Evolutionary conservation across 169 alveolate genomes (phyloP).

Genomic region (Plasmodium berghei): DNA sequence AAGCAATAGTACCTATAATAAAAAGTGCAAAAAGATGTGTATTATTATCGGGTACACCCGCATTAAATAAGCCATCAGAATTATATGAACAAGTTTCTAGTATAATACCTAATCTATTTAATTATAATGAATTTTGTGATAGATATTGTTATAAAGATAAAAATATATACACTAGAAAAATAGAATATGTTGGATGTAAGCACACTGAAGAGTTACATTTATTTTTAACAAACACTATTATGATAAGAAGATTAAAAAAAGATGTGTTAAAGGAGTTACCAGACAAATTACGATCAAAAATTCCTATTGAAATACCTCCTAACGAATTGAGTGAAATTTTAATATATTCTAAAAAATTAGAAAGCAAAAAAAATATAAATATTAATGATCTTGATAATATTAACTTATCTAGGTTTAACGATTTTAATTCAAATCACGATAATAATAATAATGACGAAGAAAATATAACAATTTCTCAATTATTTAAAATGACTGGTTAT

Average conservation of each 20-base stretch:
- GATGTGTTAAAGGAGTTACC: slow-evolving; percentile 95
- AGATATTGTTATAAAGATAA: slow-evolving; percentile 84
- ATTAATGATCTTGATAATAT: slow-evolving; percentile 26
- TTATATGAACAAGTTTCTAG: slow-evolving; percentile 91
- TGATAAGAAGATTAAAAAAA: slow-evolving; percentile 96
- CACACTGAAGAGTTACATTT: slow-evolving; percentile 89
- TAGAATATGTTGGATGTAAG: slow-evolving; percentile 88
- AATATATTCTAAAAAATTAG: slow-evolving; percentile 40
- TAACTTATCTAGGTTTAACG: slow-evolving; percentile 8
- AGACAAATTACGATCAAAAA: slow-evolving; percentile 92
- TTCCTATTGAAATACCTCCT: slow-evolving; percentile 89
- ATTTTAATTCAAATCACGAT: slow-evolving; percentile 3
- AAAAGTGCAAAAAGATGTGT: slow-evolving; percentile 91
- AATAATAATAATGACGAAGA: slow-evolving; percentile 74
- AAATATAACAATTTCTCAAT: slow-evolving; percentile 78
- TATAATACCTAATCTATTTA: slow-evolving; percentile 84
- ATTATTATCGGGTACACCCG: slow-evolving; percentile 96
- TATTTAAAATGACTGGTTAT: slow-evolving; percentile 93
- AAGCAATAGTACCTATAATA: slow-evolving; percentile 91
- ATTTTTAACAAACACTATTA: slow-evolving; percentile 87
- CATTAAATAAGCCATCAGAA: slow-evolving; percentile 94
- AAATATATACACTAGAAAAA: slow-evolving; percentile 82
- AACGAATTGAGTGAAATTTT: slow-evolving; percentile 65
- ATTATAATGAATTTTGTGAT: slow-evolving; percentile 84
- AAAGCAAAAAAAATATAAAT: slow-evolving; percentile 7